Base-by-base conservation (phyloP, 257 asterid species). In the Solanum pennellii region DNA sequence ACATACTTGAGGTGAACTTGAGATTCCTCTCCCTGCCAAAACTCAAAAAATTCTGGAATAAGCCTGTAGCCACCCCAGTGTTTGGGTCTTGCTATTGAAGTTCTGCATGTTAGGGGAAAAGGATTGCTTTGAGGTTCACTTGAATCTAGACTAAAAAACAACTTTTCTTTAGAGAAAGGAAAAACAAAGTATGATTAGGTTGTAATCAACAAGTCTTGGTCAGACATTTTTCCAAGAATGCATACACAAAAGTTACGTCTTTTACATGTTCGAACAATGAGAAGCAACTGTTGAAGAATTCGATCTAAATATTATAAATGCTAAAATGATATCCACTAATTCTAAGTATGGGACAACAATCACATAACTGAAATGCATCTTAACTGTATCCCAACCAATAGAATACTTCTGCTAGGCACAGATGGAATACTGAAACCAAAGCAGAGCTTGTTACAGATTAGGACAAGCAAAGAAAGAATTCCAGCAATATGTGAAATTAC, bases 11-110 rank as follows among this genome's bases (percentile, higher is more conserved):
- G 83, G 49, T 84, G 71, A 82, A 84, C 89, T 42, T 74, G 98
- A 85, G 98, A 95, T 73, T 94, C 93, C 37, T 94, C 98, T 86
- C 98, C 98, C 90, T 94, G 98, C 98, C 98, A 95, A 89, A 94
- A 95, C 93, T 95, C 98, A 72, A 94, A 95, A 85, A 91, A 89
- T 89, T 94, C 93, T 11, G 98, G 98, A 90, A 45, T 92, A 86
- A 95, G 95, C 91, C 95, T 91, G 89, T 92, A 95, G 88, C 98
- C 97, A 83, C 98, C 98, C 98, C 98, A 95, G 72, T 90, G 87
- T 44, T 89, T 91, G 85, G 98, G 98, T 89, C 92, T 93, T 23
- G 96, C 95, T 71, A 95, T 89, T 27, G 80, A 27, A 80, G 94
- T 91, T 90, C 98, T 94, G 95, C 91, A 84, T 45, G 74, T 31